A percentile compares a stretch with the other conserved stretches of the same genome.
Evolutionary conservation across 257 asterid genomes (phyloP).

Genomic region (Salvia rosmarinus): DNA sequence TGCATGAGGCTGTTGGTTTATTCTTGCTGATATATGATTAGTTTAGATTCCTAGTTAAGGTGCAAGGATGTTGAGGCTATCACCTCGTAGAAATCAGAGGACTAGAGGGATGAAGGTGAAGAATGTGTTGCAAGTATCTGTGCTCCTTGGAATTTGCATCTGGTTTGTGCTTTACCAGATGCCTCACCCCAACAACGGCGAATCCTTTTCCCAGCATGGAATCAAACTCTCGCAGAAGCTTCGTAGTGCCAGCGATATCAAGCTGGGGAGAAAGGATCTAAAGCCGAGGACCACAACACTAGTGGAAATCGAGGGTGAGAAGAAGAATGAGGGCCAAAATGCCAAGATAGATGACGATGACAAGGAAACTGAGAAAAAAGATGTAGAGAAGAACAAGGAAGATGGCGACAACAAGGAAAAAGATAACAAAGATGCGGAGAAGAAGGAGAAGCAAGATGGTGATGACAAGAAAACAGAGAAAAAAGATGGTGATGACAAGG

Average conservation of each 20-base stretch:
- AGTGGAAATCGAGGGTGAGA: conserved; percentile 28
- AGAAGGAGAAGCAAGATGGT: not conserved
- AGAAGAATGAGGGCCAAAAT: conserved; percentile 28
- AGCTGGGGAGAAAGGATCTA: conserved; percentile 75
- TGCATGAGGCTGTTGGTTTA: no score
- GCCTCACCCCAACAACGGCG: conserved; percentile 53
- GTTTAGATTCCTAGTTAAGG: not conserved
- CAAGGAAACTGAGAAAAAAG: not conserved
- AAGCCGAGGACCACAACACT: conserved; percentile 43
- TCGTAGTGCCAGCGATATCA: conserved; percentile 36
- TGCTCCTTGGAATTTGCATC: conserved; percentile 68
- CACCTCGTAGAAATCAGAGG: conserved; percentile 72
- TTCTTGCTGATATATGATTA: not conserved
- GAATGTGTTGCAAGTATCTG: conserved; percentile 66
- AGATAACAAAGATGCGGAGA: not conserved
- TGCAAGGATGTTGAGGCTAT: conserved; percentile 57
- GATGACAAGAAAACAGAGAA: not conserved
- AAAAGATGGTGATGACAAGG: not conserved
- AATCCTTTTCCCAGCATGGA: conserved; percentile 32
- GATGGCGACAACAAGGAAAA: not conserved
- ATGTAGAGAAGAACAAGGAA: not conserved
- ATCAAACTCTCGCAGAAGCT: conserved; percentile 38
- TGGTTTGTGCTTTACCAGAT: conserved; percentile 78
- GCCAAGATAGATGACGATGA: not conserved
- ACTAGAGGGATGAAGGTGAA: conserved; percentile 77